Evolutionary conservation across 148 eudicot genomes (phyloP), one percentile per base, ranked within the genome.

Genomic region (Limonium bicolor): DNA sequence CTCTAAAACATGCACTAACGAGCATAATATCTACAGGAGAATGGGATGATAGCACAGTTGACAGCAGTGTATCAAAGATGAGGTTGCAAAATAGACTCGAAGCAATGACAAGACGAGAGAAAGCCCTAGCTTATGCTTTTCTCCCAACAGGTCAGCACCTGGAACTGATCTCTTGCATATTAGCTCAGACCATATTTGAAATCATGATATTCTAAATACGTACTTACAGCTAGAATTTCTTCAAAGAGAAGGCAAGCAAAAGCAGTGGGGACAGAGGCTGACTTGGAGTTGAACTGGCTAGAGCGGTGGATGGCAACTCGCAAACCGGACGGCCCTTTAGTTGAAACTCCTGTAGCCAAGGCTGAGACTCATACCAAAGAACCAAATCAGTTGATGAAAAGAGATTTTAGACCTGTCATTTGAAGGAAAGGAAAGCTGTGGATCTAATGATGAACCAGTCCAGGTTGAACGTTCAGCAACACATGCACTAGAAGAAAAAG

Each of bases 271-370:
- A 43, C 56, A 0, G 88, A 84, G 29, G 19, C 70, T 22, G 70
- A 64, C 72, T 51, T 58, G 61, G 74, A 87, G n/a, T 79, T 77
- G 87, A 79, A 62, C 67, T 84, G 95, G 95, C 71, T 84, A 0
- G 95, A 84, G 62, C 66, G 95, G 29, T 84, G 95, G 95, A 84
- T 84, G 95, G 95, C 90, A 26, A 74, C 95, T 42, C 78, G 90
- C 2, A 62, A 62, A 45, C 66, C 71, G 16, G 85, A 84, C 39
- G 62, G 41, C 39, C 47, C 62, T 18, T 44, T 64, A 9, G 55
- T 53, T 0, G 80, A 75, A 23, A n/a, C n/a, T n/a, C n/a, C n/a
- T n/a, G n/a, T n/a, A n/a, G 63, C 31, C 57, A 67, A 70, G 48
- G 34, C 58, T 16, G 50, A 20, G 21, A 41, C 40, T 14, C 45